A percentile compares a stretch with the other conserved stretches of the same genome.
Evolutionary conservation across 208 protist genomes (phyloP).

Genomic region (Novymonas esmeraldas): DNA sequence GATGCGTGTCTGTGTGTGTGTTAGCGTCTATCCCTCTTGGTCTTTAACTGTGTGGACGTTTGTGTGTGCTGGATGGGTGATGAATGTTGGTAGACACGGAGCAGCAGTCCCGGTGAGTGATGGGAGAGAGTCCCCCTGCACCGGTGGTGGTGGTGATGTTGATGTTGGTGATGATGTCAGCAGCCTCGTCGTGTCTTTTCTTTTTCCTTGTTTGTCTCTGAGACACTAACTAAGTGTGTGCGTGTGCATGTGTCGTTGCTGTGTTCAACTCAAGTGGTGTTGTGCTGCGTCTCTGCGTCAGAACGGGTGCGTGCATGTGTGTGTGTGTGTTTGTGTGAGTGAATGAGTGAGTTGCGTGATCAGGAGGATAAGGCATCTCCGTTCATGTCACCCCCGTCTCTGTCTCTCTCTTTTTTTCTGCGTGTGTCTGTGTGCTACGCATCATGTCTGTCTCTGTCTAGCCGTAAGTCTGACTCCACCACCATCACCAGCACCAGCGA

Average conservation of each 20-base stretch:
- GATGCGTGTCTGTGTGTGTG: neutral
- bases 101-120: too few species aligned
- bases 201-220: neutral
- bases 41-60: neutral
- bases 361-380: neutral
- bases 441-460: neutral
- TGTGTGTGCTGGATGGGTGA: too few species aligned
- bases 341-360: neutral
- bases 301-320: neutral
- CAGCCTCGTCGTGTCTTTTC: neutral
- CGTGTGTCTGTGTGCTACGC: neutral
- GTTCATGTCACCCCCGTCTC: neutral
- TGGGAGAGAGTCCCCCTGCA: neutral
- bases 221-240: too few species aligned
- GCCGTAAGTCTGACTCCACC: neutral
- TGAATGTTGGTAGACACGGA: too few species aligned
- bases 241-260: neutral
- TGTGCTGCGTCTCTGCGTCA: neutral
- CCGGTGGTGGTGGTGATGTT: neutral
- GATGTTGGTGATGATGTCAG: neutral
- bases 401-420: neutral
- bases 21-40: neutral
- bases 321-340: constrained; percentile 7
- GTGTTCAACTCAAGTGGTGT: neutral
- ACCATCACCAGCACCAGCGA: neutral